phyloP scores from a whole-genome alignment of 1,139 yeast species.

The Sugiyamaella xylanicola region DNA sequence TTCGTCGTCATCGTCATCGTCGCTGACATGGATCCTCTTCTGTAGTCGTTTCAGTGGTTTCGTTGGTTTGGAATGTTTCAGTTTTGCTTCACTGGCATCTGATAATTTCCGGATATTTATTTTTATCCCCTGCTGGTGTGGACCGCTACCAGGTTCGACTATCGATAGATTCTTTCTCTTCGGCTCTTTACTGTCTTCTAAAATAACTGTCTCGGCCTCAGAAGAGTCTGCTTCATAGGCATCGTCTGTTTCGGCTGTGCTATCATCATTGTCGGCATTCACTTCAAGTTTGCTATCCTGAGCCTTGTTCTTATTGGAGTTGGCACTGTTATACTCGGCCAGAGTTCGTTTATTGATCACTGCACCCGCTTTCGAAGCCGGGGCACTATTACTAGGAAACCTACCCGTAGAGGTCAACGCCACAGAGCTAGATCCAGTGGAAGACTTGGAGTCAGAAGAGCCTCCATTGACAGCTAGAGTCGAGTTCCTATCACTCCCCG shows the following conservation, averaged over 20 bases:
- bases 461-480: not conserved
- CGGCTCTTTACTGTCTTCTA: conserved; percentile 25
- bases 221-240: conserved; percentile 33
- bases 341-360: not conserved
- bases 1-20: conserved; percentile 15
- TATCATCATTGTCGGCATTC: conserved; percentile 7
- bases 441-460: not conserved
- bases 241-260: conserved; percentile 24
- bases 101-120: not conserved
- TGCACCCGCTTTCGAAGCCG: not conserved
- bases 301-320: not conserved
- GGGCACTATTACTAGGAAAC: not conserved
- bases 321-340: not conserved
- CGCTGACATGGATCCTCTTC: conserved; percentile 9
- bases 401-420: not conserved
- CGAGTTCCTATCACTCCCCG: not conserved
- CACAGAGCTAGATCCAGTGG: not conserved
- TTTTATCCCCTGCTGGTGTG: not conserved
- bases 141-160: not conserved
- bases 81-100: not conserved
- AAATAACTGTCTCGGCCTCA: conserved; percentile 45
- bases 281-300: not conserved
- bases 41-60: conserved; percentile 15
- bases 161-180: not conserved
- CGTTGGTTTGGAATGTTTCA: not conserved